A percentile compares a stretch with the other conserved stretches of the same genome.
Conservation (phyloP, 768 basidiomycete genomes). For the Hortiboletus campestris region DNA sequence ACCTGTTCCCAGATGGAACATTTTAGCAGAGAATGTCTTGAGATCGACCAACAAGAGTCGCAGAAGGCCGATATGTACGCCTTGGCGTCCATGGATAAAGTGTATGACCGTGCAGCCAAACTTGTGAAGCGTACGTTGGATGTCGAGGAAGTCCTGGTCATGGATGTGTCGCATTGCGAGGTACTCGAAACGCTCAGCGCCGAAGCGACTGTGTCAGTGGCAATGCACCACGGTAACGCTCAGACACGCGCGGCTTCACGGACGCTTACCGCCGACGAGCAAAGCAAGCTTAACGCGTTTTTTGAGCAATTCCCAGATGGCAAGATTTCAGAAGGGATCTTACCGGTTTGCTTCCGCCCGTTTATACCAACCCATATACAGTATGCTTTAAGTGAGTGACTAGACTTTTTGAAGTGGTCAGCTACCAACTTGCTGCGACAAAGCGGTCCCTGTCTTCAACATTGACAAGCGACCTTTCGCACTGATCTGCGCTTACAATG, state of each 20-base stretch:
- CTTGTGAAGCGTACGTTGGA: conserved; percentile 89
- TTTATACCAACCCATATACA: conserved; percentile 81
- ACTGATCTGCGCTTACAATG: conserved; percentile 88
- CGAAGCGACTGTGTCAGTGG: conserved; percentile 65
- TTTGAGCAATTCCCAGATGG: conserved; percentile 82
- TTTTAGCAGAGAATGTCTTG: conserved; percentile 92
- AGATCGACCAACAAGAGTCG: conserved; percentile 63
- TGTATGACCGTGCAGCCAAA: conserved; percentile 88
- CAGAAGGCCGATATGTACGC: conserved; percentile 22
- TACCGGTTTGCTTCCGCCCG: conserved; percentile 78
- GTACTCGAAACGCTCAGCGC: conserved; percentile 66
- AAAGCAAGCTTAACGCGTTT: conserved; percentile 70
- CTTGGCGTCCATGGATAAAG: conserved; percentile 69
- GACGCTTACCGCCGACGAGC: conserved; percentile 67
- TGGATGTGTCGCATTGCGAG: conserved; percentile 91
- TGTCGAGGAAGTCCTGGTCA: conserved; percentile 87
- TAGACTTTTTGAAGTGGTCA: not conserved
- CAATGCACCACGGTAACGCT: conserved; percentile 67
- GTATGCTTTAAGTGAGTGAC: conserved; percentile 76
- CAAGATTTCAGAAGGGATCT: conserved; percentile 81
- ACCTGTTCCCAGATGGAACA: conserved; percentile 72
- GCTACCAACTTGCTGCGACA: conserved; percentile 1
- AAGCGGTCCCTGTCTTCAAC: conserved; percentile 90
- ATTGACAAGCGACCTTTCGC: conserved; percentile 92
- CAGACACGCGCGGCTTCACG: conserved; percentile 50